Percentiles rank a stretch among this genome's conserved stretches.
These are phyloP conservation scores for Nicotiana benthamiana DNA, from an alignment of 257 asterid genomes.

Conservation along the genomic window DNA sequence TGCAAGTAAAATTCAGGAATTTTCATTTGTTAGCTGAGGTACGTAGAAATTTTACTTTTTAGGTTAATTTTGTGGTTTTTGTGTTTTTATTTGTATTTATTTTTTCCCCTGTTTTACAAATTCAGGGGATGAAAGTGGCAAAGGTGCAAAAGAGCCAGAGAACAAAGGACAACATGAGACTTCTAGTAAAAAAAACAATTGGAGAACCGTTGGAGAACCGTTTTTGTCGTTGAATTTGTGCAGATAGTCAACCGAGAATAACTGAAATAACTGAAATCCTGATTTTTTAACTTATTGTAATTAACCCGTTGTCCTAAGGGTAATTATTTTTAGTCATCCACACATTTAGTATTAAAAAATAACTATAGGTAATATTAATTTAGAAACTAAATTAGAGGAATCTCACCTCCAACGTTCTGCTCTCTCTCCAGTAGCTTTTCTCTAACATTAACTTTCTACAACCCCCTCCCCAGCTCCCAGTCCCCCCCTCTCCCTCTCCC, in stretches of 20 bases:
- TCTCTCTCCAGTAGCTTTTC: too few relatives aligned
- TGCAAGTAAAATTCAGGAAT: not conserved
- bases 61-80: not conserved
- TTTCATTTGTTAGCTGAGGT: constrained; percentile 3
- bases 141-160: constrained; percentile 7
- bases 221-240: constrained; percentile 21
- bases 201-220: constrained; percentile 49
- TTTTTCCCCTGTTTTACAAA: not conserved
- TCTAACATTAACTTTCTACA: too few relatives aligned
- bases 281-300: not conserved
- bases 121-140: not conserved
- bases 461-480: too few relatives aligned
- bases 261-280: constrained; percentile 24
- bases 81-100: not conserved
- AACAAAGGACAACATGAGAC: not conserved
- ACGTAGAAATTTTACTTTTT: not conserved
- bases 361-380: not conserved
- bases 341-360: not conserved
- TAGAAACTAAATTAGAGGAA: not conserved
- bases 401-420: too few relatives aligned
- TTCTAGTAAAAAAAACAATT: constrained; percentile 13
- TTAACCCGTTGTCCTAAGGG: not conserved
- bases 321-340: not conserved
- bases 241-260: constrained; percentile 13
- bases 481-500: too few relatives aligned